These are phyloP conservation scores for Hypholoma sublateritium DNA, from an alignment of 768 basidiomycete genomes.

Conservation along the genomic window DNA sequence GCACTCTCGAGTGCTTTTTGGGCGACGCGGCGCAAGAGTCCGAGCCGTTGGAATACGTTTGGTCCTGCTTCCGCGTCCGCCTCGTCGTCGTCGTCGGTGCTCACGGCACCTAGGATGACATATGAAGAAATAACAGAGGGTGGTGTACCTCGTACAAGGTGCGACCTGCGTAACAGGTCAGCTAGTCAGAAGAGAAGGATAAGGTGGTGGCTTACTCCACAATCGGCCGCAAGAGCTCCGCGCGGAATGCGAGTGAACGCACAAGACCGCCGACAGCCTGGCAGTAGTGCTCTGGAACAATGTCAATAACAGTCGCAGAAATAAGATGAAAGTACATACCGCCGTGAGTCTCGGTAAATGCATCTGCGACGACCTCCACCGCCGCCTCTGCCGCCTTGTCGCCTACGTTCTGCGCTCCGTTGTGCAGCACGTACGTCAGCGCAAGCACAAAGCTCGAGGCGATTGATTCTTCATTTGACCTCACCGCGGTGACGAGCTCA, in stretches of 20 bases:
- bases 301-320: conserved; percentile 1
- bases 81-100: conserved; percentile 42
- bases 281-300: conserved; percentile 61
- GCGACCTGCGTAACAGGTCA: conserved; percentile 37
- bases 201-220: conserved; percentile 52
- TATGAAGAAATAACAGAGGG: conserved; percentile 63
- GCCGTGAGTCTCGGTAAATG: conserved; percentile 71
- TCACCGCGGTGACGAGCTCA: conserved; percentile 69
- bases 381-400: conserved; percentile 73
- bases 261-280: conserved; percentile 66
- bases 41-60: conserved; percentile 66
- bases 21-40: conserved; percentile 59
- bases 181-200: neutral
- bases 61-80: conserved; percentile 25
- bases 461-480: conserved; percentile 64
- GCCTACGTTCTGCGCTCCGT: conserved; percentile 72
- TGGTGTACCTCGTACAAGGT: conserved; percentile 69
- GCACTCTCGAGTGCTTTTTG: conserved; percentile 74
- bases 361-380: conserved; percentile 73
- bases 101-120: conserved; percentile 57
- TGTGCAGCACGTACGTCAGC: conserved; percentile 71
- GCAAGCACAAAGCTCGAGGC: conserved; percentile 76
- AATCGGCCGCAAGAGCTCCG: conserved; percentile 63
- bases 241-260: conserved; percentile 58
- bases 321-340: conserved; percentile 38